phyloP scores from a whole-genome alignment of 129 eudicot genomes.

The Artemisia tridentata region DNA sequence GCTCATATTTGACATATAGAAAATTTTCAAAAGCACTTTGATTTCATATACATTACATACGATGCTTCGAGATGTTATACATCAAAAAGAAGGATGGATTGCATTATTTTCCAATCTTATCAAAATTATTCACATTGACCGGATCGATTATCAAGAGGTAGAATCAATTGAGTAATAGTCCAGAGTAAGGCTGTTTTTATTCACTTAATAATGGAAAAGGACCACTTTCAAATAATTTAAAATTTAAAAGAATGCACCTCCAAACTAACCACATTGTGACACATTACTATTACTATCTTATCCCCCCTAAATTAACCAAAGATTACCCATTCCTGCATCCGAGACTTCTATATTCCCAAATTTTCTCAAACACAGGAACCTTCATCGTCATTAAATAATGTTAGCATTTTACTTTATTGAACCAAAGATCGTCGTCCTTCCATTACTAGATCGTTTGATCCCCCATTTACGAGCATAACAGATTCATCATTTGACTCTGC shows the following conservation, averaged over 20 bases:
- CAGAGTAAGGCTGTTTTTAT: not conserved
- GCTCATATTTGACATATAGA: too few relatives aligned
- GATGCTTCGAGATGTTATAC: too few relatives aligned
- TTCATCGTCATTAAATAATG: constrained; percentile 9
- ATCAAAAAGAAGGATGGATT: too few relatives aligned
- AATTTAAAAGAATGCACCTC: not conserved
- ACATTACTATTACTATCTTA: not conserved
- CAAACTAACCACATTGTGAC: constrained; percentile 17
- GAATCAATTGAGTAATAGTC: too few relatives aligned
- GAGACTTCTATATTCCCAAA: constrained; percentile 24
- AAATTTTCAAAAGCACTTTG: too few relatives aligned
- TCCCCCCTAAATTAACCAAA: constrained; percentile 28
- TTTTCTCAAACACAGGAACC: constrained; percentile 24
- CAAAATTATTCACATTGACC: too few relatives aligned
- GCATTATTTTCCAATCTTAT: too few relatives aligned
- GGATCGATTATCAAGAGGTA: too few relatives aligned
- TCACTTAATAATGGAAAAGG: constrained; percentile 9
- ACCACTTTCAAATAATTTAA: not conserved
- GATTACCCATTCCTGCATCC: constrained; percentile 20
- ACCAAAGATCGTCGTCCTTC: constrained; percentile 12
- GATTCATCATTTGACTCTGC: not conserved
- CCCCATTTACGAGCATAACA: constrained; percentile 28
- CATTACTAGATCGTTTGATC: not conserved
- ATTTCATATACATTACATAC: too few relatives aligned
- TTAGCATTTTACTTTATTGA: constrained; percentile 17